Conservation (phyloP, 768 basidiomycete genomes). For the Lanmaoa pseudosensibilis region DNA sequence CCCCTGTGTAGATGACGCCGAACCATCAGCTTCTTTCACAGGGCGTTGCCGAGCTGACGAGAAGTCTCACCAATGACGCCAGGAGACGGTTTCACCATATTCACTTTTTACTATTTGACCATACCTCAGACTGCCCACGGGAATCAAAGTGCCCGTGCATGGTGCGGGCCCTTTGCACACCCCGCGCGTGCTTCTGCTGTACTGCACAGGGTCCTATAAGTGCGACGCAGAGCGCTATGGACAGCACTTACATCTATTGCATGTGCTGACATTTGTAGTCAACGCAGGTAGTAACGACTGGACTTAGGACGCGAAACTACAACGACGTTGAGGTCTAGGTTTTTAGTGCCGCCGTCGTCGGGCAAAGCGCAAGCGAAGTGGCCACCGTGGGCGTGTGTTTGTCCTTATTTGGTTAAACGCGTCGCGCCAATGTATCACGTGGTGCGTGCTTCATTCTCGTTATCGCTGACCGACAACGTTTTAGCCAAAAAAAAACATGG, state of each 20-base stretch:
- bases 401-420: slow-evolving; percentile 24
- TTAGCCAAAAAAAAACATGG: slow-evolving; percentile 16
- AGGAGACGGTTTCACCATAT: slow-evolving; percentile 65
- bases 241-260: slow-evolving; percentile 33
- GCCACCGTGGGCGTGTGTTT: slow-evolving; percentile 14
- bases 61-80: slow-evolving; percentile 71
- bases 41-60: slow-evolving; percentile 4
- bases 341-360: neutral
- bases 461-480: neutral
- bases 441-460: neutral
- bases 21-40: slow-evolving; percentile 20
- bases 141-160: slow-evolving; percentile 55
- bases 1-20: slow-evolving; percentile 47
- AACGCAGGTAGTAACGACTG: neutral
- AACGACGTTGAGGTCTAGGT: neutral
- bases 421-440: slow-evolving; percentile 23
- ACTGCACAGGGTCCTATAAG: slow-evolving; percentile 43
- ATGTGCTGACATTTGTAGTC: slow-evolving; percentile 20
- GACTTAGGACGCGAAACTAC: neutral
- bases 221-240: neutral
- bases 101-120: slow-evolving; percentile 46
- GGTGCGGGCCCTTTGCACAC: slow-evolving; percentile 65
- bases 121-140: slow-evolving; percentile 64
- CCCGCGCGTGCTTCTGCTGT: slow-evolving; percentile 67
- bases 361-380: neutral